Percentiles rank a stretch among this genome's conserved stretches.
Conservation (phyloP, 306 rosid genomes). For the Inga oerstediana region DNA sequence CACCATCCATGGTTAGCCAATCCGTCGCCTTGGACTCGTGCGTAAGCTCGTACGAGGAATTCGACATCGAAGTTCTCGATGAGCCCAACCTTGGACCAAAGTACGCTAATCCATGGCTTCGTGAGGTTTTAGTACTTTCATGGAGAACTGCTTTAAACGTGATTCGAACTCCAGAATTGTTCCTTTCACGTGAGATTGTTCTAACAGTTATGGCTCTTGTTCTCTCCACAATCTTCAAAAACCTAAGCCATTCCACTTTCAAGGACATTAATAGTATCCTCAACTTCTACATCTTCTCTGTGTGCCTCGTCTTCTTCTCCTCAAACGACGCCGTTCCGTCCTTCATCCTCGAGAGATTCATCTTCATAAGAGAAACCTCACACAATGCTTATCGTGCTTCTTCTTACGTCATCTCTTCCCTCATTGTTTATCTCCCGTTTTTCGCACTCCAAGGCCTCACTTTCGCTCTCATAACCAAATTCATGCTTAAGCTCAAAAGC, state of each 20-base stretch:
- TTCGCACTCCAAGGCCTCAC: conserved; percentile 87
- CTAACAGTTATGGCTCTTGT: conserved; percentile 76
- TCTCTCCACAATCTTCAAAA: conserved; percentile 65
- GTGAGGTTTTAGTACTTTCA: conserved; percentile 79
- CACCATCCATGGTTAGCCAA: conserved; percentile 45
- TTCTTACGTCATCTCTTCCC: conserved; percentile 77
- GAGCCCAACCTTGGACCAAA: conserved; percentile 55
- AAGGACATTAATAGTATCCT: conserved; percentile 76
- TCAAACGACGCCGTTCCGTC: conserved; percentile 96
- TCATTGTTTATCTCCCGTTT: conserved; percentile 83
- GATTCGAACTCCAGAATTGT: conserved; percentile 82
- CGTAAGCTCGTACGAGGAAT: conserved; percentile 46
- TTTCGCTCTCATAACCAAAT: conserved; percentile 71
- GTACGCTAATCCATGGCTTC: conserved; percentile 82
- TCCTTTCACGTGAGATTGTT: conserved; percentile 88
- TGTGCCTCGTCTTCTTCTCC: conserved; percentile 86
- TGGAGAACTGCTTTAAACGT: conserved; percentile 80
- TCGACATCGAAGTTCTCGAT: conserved; percentile 61
- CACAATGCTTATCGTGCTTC: conserved; percentile 95
- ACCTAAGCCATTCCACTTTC: conserved; percentile 48
- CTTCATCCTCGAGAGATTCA: conserved; percentile 84
- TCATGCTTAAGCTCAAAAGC: conserved; percentile 55
- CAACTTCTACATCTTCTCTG: conserved; percentile 89
- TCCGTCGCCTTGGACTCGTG: conserved; percentile 52
- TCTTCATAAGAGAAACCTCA: conserved; percentile 87